Conservation (phyloP, 495 filamentous ascomycete species). For the Evernia prunastri region DNA sequence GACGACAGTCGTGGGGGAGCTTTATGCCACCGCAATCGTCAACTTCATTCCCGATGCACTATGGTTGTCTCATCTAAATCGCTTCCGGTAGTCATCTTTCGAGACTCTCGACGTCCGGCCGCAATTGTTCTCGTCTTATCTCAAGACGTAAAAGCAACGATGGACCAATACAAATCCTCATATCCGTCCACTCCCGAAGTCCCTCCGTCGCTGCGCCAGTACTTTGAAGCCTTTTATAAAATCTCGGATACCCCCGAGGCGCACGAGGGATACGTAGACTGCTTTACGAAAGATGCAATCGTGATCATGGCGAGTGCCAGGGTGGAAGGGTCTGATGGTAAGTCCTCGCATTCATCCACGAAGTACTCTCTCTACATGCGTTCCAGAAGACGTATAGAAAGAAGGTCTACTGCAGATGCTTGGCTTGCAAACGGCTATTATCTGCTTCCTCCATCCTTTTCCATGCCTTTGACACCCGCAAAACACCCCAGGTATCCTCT, state of each 20-base stretch:
- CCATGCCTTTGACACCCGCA: background rate
- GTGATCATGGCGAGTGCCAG: slow-evolving; percentile 52
- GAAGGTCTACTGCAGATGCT: background rate
- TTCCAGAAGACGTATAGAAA: background rate
- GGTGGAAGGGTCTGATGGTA: slow-evolving; percentile 34
- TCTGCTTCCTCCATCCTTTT: background rate
- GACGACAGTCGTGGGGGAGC: no score
- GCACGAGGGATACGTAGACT: slow-evolving; percentile 50
- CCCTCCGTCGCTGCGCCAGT: background rate
- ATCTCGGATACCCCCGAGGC: slow-evolving; percentile 50
- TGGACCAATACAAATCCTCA: background rate
- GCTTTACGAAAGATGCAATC: slow-evolving; percentile 50
- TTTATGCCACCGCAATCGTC: no score
- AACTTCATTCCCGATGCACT: no score
- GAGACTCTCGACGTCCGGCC: no score
- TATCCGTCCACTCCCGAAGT: background rate
- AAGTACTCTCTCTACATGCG: background rate
- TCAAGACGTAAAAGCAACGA: no score
- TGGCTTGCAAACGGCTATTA: background rate
- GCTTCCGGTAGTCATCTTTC: no score
- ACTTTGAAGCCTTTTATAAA: slow-evolving; percentile 47
- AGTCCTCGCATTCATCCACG: background rate
- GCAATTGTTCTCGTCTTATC: no score
- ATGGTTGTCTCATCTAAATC: no score
- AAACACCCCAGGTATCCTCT: slow-evolving; percentile 45